Percentiles rank a stretch among this genome's conserved stretches.
phyloP scores from a whole-genome alignment of 2,329 filamentous ascomycete genomes.

The Parasarocladium wereldwijsianum region DNA sequence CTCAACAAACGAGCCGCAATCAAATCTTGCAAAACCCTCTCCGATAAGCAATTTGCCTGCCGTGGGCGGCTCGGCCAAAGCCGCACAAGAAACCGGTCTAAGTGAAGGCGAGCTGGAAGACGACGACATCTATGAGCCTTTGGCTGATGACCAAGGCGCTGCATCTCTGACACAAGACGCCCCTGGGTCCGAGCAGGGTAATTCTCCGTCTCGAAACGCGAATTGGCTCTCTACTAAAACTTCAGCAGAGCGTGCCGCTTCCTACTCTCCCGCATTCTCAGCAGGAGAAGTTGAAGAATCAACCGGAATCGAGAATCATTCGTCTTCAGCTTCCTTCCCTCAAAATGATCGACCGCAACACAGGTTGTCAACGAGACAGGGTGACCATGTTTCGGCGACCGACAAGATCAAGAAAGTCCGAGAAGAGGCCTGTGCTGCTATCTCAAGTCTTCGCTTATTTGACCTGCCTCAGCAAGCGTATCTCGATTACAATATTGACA shows the following conservation, averaged over 20 bases:
- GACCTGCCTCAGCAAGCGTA: constrained; percentile 64
- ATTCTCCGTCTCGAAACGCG: too few relatives aligned
- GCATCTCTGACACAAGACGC: neutral
- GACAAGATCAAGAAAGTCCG: constrained; percentile 24
- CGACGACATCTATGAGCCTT: constrained; percentile 39
- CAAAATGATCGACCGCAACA: too few relatives aligned
- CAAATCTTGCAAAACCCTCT: too few relatives aligned
- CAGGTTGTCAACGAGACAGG: too few relatives aligned
- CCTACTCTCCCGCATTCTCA: constrained; percentile 37
- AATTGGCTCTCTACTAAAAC: too few relatives aligned
- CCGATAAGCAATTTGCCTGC: too few relatives aligned
- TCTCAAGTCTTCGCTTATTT: constrained; percentile 47
- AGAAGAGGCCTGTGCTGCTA: constrained; percentile 50
- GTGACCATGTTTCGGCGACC: too few relatives aligned
- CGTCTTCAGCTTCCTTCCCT: too few relatives aligned
- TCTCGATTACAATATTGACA: constrained; percentile 57
- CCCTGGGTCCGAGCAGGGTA: too few relatives aligned
- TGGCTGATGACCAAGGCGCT: constrained; percentile 4
- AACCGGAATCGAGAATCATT: too few relatives aligned
- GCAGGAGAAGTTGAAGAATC: constrained; percentile 28
- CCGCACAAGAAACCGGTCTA: constrained; percentile 69
- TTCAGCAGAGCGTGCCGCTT: constrained; percentile 27
- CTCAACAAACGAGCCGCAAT: too few relatives aligned
- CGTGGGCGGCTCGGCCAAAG: too few relatives aligned
- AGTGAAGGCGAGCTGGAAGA: constrained; percentile 51